A percentile compares a stretch with the other conserved stretches of the same genome.
These are phyloP conservation scores for Boletus subcaerulescens DNA, from an alignment of 768 basidiomycete genomes.

Conservation along the genomic window DNA sequence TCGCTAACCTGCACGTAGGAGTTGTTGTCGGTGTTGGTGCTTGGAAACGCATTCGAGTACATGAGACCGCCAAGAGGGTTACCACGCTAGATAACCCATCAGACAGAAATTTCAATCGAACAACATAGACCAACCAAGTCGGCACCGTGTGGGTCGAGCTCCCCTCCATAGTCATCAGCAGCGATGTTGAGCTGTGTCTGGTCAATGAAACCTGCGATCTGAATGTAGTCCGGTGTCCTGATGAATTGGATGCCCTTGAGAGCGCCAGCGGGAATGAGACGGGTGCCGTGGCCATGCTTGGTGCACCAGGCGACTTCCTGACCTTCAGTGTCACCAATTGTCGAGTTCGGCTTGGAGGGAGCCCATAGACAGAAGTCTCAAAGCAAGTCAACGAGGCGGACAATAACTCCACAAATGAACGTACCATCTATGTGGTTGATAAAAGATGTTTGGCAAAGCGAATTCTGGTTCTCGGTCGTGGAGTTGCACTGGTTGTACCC, in stretches of 20 bases:
- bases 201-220: conserved; percentile 64
- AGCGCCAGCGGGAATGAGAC: conserved; percentile 66
- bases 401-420: neutral
- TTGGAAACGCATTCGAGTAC: conserved; percentile 62
- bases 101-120: conserved; percentile 16
- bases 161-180: conserved; percentile 63
- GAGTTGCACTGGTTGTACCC: conserved; percentile 72
- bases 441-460: conserved; percentile 69
- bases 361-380: conserved; percentile 73
- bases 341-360: conserved; percentile 45
- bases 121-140: conserved; percentile 43
- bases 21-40: conserved; percentile 37
- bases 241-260: conserved; percentile 64
- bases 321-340: conserved; percentile 65
- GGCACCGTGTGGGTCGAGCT: conserved; percentile 74
- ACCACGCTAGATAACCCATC: conserved; percentile 50
- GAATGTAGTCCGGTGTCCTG: conserved; percentile 55
- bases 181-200: conserved; percentile 58
- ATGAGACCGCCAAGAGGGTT: conserved; percentile 75
- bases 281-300: conserved; percentile 66
- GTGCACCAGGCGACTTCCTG: conserved; percentile 77
- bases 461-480: conserved; percentile 56
- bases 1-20: conserved; percentile 55
- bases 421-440: conserved; percentile 54
- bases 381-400: neutral